phyloP scores from a whole-genome alignment of 2,329 filamentous ascomycete species.

The Phialophora tarda region DNA sequence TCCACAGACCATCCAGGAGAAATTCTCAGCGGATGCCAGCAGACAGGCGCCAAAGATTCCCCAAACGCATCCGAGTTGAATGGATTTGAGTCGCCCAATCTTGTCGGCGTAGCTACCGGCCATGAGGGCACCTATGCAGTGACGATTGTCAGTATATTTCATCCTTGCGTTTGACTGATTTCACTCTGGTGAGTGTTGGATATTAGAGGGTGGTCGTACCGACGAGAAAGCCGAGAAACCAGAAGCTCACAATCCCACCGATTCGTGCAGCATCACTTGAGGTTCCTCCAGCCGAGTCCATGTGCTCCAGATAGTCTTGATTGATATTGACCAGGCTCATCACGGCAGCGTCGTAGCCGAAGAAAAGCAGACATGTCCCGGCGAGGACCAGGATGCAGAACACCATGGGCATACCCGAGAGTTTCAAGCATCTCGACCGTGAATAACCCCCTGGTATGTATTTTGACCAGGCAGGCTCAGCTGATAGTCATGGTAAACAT shows the following conservation, averaged over 20 bases:
- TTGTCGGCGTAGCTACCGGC: slow-evolving; percentile 41
- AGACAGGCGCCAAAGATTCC: slow-evolving; percentile 39
- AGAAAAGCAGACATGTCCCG: slow-evolving; percentile 9
- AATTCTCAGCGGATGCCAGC: slow-evolving; percentile 39
- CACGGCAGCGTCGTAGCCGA: slow-evolving; percentile 37
- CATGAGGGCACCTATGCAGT: slow-evolving; percentile 39
- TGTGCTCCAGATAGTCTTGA: slow-evolving; percentile 38
- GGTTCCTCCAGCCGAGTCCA: slow-evolving; percentile 36
- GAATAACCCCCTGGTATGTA: slow-evolving; percentile 16
- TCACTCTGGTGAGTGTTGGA: slow-evolving; percentile 4
- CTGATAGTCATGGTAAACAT: slow-evolving; percentile 12
- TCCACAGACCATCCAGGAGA: slow-evolving; percentile 40
- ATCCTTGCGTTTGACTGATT: too few species aligned
- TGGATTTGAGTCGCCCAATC: slow-evolving; percentile 41
- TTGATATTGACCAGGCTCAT: slow-evolving; percentile 43
- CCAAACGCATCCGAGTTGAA: slow-evolving; percentile 42
- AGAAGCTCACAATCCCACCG: slow-evolving; percentile 41
- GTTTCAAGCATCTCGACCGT: slow-evolving; percentile 11
- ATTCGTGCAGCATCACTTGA: slow-evolving; percentile 39
- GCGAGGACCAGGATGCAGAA: slow-evolving; percentile 9
- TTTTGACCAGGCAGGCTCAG: slow-evolving; percentile 21
- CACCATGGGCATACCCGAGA: slow-evolving; percentile 17
- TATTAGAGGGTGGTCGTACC: background rate
- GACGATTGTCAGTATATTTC: slow-evolving; percentile 6
- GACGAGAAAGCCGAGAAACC: slow-evolving; percentile 40